Base-by-base conservation (phyloP, 2,329 filamentous ascomycete genomes). In the Diplodia mutila region DNA sequence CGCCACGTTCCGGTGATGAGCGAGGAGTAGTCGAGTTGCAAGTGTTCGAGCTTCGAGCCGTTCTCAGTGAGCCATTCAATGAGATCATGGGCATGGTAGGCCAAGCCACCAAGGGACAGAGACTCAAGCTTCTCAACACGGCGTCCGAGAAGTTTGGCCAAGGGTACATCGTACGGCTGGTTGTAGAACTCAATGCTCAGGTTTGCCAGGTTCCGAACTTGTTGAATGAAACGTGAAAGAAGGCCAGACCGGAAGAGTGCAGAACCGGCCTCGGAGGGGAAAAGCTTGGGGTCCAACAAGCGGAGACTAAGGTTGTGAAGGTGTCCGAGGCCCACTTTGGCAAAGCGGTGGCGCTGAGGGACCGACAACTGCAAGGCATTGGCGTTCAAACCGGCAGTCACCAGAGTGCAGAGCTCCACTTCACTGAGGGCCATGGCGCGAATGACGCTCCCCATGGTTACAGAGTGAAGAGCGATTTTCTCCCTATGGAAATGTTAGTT, bases 61-160 rank as follows among this genome's bases (percentile, higher is more conserved):
- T 65, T 49, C 12, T 25, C 37, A 21, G 48, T 65, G 32, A 65
- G 61, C 49, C 48, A 65, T 29, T 54, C 51, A 1, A 54, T 23
- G 25, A 65, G 61, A 25, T 65, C 61, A 18, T 65, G 49, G 21
- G 51, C 48, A 49, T 65, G 61, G 23, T 23, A 53, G 32, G 49
- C 23, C 23, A 65, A 4, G 48, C 61, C 61, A 21, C 48, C 49
- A 16, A 65, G 34, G 5, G n/a, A 65, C 12, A 65, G 18, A 21
- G 29, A 39, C 34, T 65, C 51, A 23, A 65, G 61, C 61, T 65
- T 65, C 32, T 65, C 37, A 11, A 65, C 46, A 23, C 61, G 48
- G 11, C 21, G 18, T n/a, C 61, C 61, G 5, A 65, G 61, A n/a
- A 65, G 49, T 21, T 46, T 65, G 16, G 21, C 34, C 21, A 65